Conservation (phyloP, 108 stramenopile genomes). For the Pseudonitzschia multiseries region DNA sequence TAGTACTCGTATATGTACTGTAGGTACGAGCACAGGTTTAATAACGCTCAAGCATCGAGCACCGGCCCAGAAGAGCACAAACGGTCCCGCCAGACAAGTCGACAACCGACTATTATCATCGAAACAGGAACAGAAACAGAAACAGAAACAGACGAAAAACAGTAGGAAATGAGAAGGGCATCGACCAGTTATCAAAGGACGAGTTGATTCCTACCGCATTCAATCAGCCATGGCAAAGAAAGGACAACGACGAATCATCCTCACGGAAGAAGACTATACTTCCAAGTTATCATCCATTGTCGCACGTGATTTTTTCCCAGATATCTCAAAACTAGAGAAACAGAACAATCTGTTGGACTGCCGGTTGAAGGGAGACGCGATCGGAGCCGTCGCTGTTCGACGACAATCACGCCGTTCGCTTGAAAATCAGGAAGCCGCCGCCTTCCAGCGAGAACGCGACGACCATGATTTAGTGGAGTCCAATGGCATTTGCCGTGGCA, state of each 20-base stretch:
- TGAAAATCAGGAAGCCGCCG: conserved; percentile 47
- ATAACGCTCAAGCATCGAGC: no score
- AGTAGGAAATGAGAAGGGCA: no score
- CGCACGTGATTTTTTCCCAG: conserved; percentile 72
- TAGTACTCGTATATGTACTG: no score
- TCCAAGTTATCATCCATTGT: conserved; percentile 65
- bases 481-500: not conserved
- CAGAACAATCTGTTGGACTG: conserved; percentile 56
- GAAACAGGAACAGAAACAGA: no score
- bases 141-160: no score
- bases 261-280: conserved; percentile 79
- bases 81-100: no score
- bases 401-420: conserved; percentile 52
- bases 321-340: conserved; percentile 43
- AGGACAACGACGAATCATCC: conserved; percentile 51
- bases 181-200: not conserved
- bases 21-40: no score
- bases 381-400: conserved; percentile 66
- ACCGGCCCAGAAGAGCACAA: no score
- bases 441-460: conserved; percentile 32
- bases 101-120: no score
- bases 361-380: conserved; percentile 55
- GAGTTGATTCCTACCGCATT: not conserved
- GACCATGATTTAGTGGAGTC: conserved; percentile 11
- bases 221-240: not conserved